phyloP scores from a whole-genome alignment of 139 green algal genomes.

The Micractinium sp. region DNA sequence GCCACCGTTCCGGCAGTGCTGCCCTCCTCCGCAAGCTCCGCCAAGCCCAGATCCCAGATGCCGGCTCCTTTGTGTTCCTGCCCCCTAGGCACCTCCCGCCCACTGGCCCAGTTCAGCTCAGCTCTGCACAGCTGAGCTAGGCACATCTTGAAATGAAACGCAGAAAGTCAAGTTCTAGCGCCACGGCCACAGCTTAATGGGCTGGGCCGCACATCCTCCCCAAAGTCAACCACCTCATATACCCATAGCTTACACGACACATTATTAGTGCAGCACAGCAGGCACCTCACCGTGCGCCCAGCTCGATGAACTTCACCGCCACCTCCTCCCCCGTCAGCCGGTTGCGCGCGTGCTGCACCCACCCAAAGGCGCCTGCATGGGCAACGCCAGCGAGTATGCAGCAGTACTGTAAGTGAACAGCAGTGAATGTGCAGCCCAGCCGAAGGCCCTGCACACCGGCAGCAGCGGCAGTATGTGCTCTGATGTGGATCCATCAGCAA shows the following conservation, averaged over 20 bases:
- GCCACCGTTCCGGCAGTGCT: too few species aligned
- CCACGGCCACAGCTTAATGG: too few species aligned
- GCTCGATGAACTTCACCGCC: conserved; percentile 63
- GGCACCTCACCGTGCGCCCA: conserved; percentile 34
- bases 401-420: neutral
- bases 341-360: conserved; percentile 52
- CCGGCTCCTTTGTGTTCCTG: too few species aligned
- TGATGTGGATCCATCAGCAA: neutral
- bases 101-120: neutral
- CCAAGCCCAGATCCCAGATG: neutral
- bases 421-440: neutral
- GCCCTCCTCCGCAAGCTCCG: too few species aligned
- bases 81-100: neutral
- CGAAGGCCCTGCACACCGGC: neutral
- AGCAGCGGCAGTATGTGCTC: neutral
- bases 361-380: conserved; percentile 49
- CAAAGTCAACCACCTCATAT: too few species aligned
- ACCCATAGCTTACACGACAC: too few species aligned
- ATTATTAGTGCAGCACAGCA: too few species aligned
- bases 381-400: neutral
- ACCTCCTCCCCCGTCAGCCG: conserved; percentile 53
- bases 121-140: too few species aligned
- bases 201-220: too few species aligned
- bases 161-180: too few species aligned
- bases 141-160: too few species aligned